These are phyloP conservation scores for Paxillus ammoniavirescens DNA, from an alignment of 768 basidiomycete species.

Conservation along the genomic window DNA sequence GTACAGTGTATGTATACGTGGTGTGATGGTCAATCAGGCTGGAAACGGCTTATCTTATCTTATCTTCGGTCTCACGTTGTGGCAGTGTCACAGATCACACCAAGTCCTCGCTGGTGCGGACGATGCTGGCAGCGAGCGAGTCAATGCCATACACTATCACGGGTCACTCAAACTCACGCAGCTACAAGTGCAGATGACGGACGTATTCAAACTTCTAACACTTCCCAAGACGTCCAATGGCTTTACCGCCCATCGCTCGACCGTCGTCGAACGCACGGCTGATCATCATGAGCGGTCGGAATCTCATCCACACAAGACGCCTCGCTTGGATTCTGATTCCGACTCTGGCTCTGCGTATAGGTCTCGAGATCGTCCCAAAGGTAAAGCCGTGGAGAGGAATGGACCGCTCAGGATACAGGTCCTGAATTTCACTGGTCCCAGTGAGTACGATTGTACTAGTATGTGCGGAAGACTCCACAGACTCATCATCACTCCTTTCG, in stretches of 20 bases:
- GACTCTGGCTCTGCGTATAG: constrained; percentile 69
- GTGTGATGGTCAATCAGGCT: no score
- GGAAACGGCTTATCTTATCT: no score
- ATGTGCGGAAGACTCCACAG: neutral
- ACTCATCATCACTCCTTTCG: constrained; percentile 1
- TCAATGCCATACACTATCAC: no score
- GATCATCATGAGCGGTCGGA: constrained; percentile 43
- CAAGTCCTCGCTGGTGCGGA: no score
- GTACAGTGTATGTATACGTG: no score
- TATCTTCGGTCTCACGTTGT: no score
- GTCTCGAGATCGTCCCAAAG: constrained; percentile 32
- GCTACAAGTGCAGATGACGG: constrained; percentile 30
- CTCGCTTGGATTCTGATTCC: constrained; percentile 63
- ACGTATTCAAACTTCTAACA: constrained; percentile 41
- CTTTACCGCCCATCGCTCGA: constrained; percentile 42
- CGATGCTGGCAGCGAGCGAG: no score
- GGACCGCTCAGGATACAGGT: constrained; percentile 50
- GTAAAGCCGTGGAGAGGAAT: constrained; percentile 21
- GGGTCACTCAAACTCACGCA: neutral
- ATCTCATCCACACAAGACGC: constrained; percentile 66
- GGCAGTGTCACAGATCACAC: no score
- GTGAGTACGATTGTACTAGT: constrained; percentile 17
- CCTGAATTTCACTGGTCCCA: constrained; percentile 36
- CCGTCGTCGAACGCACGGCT: constrained; percentile 31
- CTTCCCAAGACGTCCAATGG: constrained; percentile 52